phyloP scores from a whole-genome alignment of 768 basidiomycete genomes.

The Agrocybe pediades region DNA sequence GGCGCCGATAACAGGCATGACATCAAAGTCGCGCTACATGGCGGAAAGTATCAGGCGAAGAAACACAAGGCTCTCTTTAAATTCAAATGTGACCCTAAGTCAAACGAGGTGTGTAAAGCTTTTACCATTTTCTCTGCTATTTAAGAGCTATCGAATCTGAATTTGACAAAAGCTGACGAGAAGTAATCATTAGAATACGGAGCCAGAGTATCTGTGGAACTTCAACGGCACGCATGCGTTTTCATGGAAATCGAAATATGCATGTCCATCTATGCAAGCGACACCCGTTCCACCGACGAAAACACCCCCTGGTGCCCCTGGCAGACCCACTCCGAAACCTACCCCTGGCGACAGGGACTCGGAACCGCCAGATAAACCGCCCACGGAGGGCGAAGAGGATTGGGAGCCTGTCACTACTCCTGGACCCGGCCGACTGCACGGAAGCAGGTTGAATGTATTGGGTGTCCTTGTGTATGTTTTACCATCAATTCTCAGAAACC shows the following conservation, averaged over 20 bases:
- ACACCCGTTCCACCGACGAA: background rate
- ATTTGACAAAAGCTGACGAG: too few relatives aligned
- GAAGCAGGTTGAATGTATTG: too few relatives aligned
- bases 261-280: conserved; percentile 17
- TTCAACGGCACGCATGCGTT: conserved; percentile 29
- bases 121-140: too few relatives aligned
- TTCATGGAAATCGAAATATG: conserved; percentile 25
- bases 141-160: too few relatives aligned
- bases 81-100: conserved; percentile 22
- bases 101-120: too few relatives aligned
- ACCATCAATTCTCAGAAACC: too few relatives aligned
- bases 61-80: conserved; percentile 31
- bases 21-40: conserved; percentile 34
- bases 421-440: too few relatives aligned
- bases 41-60: conserved; percentile 26
- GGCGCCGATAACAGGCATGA: conserved; percentile 12
- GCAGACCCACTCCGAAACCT: background rate
- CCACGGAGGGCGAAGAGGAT: background rate
- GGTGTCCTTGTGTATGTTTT: conserved; percentile 3
- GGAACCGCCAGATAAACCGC: background rate
- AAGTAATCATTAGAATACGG: too few relatives aligned
- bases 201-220: conserved; percentile 19
- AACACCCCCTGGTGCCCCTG: background rate
- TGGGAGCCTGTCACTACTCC: too few relatives aligned
- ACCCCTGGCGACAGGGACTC: background rate